Evolutionary conservation across 2,329 filamentous ascomycete genomes (phyloP).

Genomic region (Nothophaeocryptopus gaeumannii): DNA sequence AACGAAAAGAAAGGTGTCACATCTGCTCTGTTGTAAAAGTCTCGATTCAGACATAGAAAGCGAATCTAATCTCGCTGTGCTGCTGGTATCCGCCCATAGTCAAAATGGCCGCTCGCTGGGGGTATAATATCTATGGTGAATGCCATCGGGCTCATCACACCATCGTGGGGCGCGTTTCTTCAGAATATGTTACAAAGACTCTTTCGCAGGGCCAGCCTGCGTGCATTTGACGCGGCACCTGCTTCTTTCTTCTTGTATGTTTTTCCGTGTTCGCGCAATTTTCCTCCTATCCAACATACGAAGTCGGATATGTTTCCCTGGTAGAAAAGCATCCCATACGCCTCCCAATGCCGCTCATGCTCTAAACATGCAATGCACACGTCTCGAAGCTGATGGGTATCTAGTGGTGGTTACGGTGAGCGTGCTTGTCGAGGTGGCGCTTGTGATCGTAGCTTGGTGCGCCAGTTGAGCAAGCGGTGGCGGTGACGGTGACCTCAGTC

Average conservation of each 20-base stretch:
- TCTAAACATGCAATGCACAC: conserved; percentile 6
- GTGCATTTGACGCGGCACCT: not conserved
- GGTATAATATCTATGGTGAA: conserved; percentile 4
- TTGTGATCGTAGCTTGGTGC: conserved; percentile 24
- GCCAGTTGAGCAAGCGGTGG: conserved; percentile 30
- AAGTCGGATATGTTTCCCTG: not conserved
- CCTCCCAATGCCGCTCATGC: conserved; percentile 11
- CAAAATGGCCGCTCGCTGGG: not conserved
- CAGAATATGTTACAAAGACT: conserved; percentile 9
- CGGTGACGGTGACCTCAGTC: conserved; percentile 43
- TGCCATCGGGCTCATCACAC: conserved; percentile 21
- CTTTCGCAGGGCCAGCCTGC: conserved; percentile 10
- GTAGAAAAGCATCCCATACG: conserved; percentile 9
- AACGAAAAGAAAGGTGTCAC: no score
- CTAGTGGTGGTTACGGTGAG: conserved; percentile 22
- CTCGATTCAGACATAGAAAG: no score
- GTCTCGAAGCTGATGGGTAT: conserved; percentile 5
- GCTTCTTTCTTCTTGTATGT: conserved; percentile 1
- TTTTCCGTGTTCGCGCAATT: not conserved
- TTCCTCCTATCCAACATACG: not conserved
- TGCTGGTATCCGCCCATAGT: no score
- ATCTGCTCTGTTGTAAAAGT: no score
- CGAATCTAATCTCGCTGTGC: no score
- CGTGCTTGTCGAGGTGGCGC: conserved; percentile 32
- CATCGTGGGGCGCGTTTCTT: conserved; percentile 15